Conservation (phyloP, 1,139 yeast genomes). For the Scheffersomyces insectosa region DNA sequence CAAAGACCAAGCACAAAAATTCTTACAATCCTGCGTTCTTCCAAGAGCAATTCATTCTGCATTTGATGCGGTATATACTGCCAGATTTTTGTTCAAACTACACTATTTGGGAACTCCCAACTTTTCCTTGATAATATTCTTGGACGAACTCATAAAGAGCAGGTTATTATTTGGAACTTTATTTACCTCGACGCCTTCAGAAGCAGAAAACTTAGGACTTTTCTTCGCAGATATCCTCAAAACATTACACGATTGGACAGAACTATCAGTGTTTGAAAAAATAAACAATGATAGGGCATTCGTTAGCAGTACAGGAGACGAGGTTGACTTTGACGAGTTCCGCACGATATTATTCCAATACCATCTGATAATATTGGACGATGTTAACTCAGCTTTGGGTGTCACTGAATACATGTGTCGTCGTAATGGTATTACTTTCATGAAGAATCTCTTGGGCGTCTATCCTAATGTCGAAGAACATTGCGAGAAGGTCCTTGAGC, state of each 20-base stretch:
- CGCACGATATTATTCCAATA: slow-evolving; percentile 51
- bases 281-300: slow-evolving; percentile 5
- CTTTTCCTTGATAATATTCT: slow-evolving; percentile 44
- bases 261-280: slow-evolving; percentile 20
- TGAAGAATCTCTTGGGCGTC: slow-evolving; percentile 64
- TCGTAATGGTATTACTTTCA: slow-evolving; percentile 75
- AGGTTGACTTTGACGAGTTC: slow-evolving; percentile 34
- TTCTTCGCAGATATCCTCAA: slow-evolving; percentile 62
- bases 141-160: slow-evolving; percentile 52
- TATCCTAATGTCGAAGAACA: slow-evolving; percentile 75
- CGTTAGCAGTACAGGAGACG: slow-evolving; percentile 10
- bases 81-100: slow-evolving; percentile 58
- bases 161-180: slow-evolving; percentile 59
- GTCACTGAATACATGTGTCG: slow-evolving; percentile 76
- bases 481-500: slow-evolving; percentile 52
- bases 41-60: slow-evolving; percentile 83
- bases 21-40: slow-evolving; percentile 66
- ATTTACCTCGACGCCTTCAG: slow-evolving; percentile 70
- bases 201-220: slow-evolving; percentile 81
- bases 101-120: slow-evolving; percentile 44
- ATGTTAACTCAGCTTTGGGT: slow-evolving; percentile 49
- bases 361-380: slow-evolving; percentile 52
- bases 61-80: slow-evolving; percentile 76
- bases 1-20: slow-evolving; percentile 27
- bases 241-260: slow-evolving; percentile 46